Conservation (phyloP, 2,329 filamentous ascomycete species). For the Mariannaea sp. region DNA sequence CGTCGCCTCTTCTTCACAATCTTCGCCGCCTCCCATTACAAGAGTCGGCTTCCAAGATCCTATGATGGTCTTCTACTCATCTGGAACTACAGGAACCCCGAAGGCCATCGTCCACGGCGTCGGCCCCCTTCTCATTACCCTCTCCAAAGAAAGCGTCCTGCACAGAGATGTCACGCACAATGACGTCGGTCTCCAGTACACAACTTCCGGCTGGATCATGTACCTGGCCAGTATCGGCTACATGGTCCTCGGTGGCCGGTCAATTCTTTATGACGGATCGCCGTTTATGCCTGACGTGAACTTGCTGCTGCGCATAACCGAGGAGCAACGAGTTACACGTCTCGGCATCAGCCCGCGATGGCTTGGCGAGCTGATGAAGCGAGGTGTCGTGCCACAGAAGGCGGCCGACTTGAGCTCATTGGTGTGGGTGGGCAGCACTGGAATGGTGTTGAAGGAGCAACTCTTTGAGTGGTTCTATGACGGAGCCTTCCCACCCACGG, state of each 20-base stretch:
- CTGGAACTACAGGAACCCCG: slow-evolving; percentile 80
- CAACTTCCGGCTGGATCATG: slow-evolving; percentile 88
- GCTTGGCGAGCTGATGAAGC: slow-evolving; percentile 73
- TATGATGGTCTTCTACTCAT: slow-evolving; percentile 77
- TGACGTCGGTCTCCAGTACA: slow-evolving; percentile 59
- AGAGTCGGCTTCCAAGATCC: slow-evolving; percentile 74
- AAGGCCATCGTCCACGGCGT: slow-evolving; percentile 85
- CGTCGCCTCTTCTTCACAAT: slow-evolving; percentile 45
- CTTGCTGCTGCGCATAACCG: slow-evolving; percentile 66
- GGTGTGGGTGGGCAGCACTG: slow-evolving; percentile 69
- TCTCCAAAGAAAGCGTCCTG: slow-evolving; percentile 62
- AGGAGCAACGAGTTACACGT: slow-evolving; percentile 69
- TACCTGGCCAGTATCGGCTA: slow-evolving; percentile 67
- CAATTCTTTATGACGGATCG: slow-evolving; percentile 81
- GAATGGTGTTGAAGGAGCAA: slow-evolving; percentile 79
- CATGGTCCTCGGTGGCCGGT: slow-evolving; percentile 63
- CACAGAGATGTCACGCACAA: slow-evolving; percentile 50
- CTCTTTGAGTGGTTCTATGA: slow-evolving; percentile 82
- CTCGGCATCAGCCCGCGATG: slow-evolving; percentile 79
- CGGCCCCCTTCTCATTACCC: slow-evolving; percentile 64
- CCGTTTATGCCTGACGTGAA: slow-evolving; percentile 73
- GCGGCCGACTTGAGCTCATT: slow-evolving; percentile 67
- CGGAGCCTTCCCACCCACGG: slow-evolving; percentile 66
- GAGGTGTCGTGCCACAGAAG: slow-evolving; percentile 63
- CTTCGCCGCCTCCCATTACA: slow-evolving; percentile 55